A percentile compares a stretch with the other conserved stretches of the same genome.
phyloP scores from a whole-genome alignment of 2,329 filamentous ascomycete genomes.

The Fusarium miscanthi region DNA sequence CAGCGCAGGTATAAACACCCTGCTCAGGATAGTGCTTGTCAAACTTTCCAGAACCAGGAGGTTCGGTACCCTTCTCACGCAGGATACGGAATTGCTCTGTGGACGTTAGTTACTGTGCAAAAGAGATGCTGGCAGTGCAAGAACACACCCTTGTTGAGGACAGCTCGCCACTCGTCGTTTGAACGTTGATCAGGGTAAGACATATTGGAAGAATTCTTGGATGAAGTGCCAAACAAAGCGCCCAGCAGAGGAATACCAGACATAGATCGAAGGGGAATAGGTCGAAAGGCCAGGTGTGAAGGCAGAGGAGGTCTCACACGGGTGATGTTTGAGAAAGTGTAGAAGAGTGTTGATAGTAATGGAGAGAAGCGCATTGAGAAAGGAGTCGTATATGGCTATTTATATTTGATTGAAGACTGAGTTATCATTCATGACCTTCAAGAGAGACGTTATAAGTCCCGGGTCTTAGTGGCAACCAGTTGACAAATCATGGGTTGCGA shows the following conservation, averaged over 20 bases:
- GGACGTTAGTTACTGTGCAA: slow-evolving; percentile 10
- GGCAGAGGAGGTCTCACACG: slow-evolving; percentile 49
- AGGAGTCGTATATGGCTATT: slow-evolving; percentile 7
- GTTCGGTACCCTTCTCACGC: slow-evolving; percentile 91
- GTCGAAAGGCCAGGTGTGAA: slow-evolving; percentile 42
- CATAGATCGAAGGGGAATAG: slow-evolving; percentile 66
- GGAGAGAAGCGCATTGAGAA: slow-evolving; percentile 62
- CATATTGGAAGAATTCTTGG: slow-evolving; percentile 66
- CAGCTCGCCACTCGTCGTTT: slow-evolving; percentile 88
- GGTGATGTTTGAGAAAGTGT: slow-evolving; percentile 59
- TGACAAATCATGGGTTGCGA: slow-evolving; percentile 39
- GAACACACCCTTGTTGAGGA: slow-evolving; percentile 70
- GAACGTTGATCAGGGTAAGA: slow-evolving; percentile 83
- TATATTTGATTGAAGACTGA: slow-evolving; percentile 18
- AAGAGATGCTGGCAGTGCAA: neutral
- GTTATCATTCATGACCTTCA: neutral
- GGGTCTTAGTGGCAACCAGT: slow-evolving; percentile 19
- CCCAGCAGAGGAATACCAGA: slow-evolving; percentile 82
- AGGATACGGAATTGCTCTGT: slow-evolving; percentile 95
- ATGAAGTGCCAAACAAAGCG: slow-evolving; percentile 77
- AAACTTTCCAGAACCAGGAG: slow-evolving; percentile 81
- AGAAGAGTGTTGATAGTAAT: slow-evolving; percentile 60
- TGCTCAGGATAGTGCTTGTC: slow-evolving; percentile 83
- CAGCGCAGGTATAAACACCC: slow-evolving; percentile 89
- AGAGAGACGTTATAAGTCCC: slow-evolving; percentile 15